These are phyloP conservation scores for Prasinococcaceae sp. DNA, from an alignment of 139 green algal genomes.

Conservation along the genomic window DNA sequence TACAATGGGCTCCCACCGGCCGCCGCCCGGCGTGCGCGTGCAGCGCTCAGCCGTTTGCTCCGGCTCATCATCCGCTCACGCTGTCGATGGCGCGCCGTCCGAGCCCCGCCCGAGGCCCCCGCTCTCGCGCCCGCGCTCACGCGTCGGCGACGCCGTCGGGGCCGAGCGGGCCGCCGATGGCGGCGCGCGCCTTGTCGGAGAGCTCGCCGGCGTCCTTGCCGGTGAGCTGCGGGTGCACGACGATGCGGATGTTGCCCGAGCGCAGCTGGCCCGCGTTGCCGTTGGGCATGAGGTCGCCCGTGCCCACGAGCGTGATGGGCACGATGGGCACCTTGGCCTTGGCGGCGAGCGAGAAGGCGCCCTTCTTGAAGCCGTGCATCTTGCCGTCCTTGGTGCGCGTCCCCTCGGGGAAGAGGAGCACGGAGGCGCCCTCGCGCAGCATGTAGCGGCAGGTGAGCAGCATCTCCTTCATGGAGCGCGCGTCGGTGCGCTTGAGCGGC, in stretches of 20 bases:
- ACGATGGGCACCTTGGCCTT: constrained; percentile 55
- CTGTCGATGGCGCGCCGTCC: too few relatives aligned
- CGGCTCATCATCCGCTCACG: too few relatives aligned
- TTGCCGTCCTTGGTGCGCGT: constrained; percentile 42
- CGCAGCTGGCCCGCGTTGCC: constrained; percentile 56
- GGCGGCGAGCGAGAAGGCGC: constrained; percentile 81
- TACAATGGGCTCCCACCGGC: too few relatives aligned
- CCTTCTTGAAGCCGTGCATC: constrained; percentile 43
- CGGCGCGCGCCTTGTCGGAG: constrained; percentile 8
- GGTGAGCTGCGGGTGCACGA: constrained; percentile 60
- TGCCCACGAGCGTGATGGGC: constrained; percentile 78
- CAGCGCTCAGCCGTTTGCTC: too few relatives aligned
- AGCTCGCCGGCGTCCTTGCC: constrained; percentile 21
- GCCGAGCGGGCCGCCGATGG: constrained; percentile 20
- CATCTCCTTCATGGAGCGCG: constrained; percentile 69
- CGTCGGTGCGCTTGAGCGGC: constrained; percentile 74
- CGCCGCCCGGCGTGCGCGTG: too few relatives aligned
- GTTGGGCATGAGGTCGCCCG: constrained; percentile 70
- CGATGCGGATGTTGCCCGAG: constrained; percentile 46
- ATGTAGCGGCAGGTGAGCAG: constrained; percentile 49
- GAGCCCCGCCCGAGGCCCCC: too few relatives aligned
- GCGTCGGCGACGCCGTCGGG: too few relatives aligned
- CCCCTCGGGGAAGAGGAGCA: constrained; percentile 88
- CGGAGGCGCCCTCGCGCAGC: constrained; percentile 45
- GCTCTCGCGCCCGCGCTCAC: too few relatives aligned